A percentile compares a stretch with the other conserved stretches of the same genome.
phyloP scores from a whole-genome alignment of 148 eudicot genomes.

The Chenopodium quinoa region DNA sequence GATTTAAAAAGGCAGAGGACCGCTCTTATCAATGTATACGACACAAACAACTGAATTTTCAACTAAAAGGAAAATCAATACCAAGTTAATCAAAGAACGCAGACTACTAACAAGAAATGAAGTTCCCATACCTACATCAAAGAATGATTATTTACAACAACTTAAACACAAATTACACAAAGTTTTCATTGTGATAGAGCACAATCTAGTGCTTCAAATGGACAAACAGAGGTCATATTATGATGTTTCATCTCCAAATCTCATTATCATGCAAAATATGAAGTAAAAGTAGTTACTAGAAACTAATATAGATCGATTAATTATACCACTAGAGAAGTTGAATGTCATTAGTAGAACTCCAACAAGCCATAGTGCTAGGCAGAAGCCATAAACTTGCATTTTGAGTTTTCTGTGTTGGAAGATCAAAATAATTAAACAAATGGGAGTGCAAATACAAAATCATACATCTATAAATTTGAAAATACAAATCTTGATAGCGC shows the following conservation, averaged over 20 bases:
- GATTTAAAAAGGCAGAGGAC: no score
- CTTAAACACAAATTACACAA: background rate
- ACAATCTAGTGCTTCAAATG: background rate
- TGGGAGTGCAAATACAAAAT: background rate
- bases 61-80: no score
- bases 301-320: background rate
- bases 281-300: slow-evolving; percentile 10
- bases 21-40: no score
- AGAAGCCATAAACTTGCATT: slow-evolving; percentile 11
- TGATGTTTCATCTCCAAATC: background rate
- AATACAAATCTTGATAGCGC: background rate
- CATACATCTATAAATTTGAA: no score
- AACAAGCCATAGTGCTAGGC: slow-evolving; percentile 9
- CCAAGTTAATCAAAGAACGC: no score
- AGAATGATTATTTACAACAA: background rate
- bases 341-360: slow-evolving; percentile 11
- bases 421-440: background rate
- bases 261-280: background rate
- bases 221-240: background rate
- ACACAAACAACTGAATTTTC: no score
- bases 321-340: slow-evolving; percentile 3
- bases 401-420: background rate
- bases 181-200: background rate
- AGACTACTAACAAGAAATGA: background rate
- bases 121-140: background rate